Evolutionary conservation across 2,329 filamentous ascomycete genomes (phyloP), one percentile per base, ranked within the genome.

Genomic region (Fusarium camptoceras): DNA sequence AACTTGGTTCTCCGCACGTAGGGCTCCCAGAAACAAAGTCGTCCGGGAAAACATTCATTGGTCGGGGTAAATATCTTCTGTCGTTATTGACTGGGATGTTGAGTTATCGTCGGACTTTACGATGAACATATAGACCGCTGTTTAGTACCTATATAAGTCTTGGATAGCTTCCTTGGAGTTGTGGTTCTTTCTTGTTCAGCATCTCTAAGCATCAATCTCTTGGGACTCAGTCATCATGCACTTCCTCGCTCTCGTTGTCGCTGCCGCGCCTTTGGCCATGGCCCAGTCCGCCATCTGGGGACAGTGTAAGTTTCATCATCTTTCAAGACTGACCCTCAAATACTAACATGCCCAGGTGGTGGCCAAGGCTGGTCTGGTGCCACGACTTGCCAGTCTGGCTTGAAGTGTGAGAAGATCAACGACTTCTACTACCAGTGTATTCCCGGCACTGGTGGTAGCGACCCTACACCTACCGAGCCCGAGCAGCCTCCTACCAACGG

Each of bases 1-100:
- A 68, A 56, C 51, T 64, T 68, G 51, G 48, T 58, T 50, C 64
- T 68, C 65, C 65, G 65, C 50, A 31, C 15, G 34, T 27, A 41
- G 16, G 25, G 37, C 34, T 46, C 25, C 14, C 18, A 28, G 16
- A 25, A 28, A 15, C 14, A 18, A 37, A 44, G n/a, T 31, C 34
- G 4, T 15, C 48, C 62, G 63, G 55, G 24, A 66, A 61, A 66
- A 55, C 24, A 37, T 6, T 11, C 2, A 34, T 41, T 28, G 55
- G 47, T n/a, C 42, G 48, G 63, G 62, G 6, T 41, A 55, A 48
- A 27, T 18, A 8, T 20, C 4, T 25, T 15, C 20, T 37, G 8
- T 24, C 15, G 4, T 2, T 31, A 22, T 27, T 2, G 22, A 57
- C 18, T 24, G 2, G 25, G 27, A 10, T 14, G 1, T 25, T 14